Base-by-base conservation (phyloP, 2,329 filamentous ascomycete genomes). In the Aureobasidium sp. region DNA sequence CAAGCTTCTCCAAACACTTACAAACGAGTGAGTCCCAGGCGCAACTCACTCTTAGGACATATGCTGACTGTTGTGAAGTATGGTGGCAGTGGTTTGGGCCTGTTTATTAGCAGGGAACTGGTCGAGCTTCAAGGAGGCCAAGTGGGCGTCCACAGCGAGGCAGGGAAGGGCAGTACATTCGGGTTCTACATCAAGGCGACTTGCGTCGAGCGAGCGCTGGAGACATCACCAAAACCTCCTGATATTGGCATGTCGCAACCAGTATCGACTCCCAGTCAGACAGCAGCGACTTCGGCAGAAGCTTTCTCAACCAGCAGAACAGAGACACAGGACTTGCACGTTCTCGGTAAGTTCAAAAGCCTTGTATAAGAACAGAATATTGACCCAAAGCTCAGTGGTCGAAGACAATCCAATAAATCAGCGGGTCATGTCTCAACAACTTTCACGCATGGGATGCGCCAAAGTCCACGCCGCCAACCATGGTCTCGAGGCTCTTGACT, bases 81-180 rank as follows among this genome's bases (percentile, higher is more conserved):
- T 64, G 85, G 85, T 23, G 86, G 86, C 0, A 85, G 82, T 0
- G 86, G 86, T 0, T 76, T 89, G 1, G 86, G 86, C 0, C 74
- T 88, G 0, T 88, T 87, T 67, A 87, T 88, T 60, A 85, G 82
- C 43, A 78, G 84, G 17, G 78, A 83, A 29, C 76, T 89, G 15
- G 84, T 84, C 1, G 85, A 88, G 67, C 74, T 88, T 35, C 85
- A 87, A 63, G 84, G 84, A 21, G 86, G 86, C 1, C 80, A 84
- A 46, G 87, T 89, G 31, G 85, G 85, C 1, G 82, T 88, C 17
- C 74, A 75, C 1, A 85, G 83, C 0, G 69, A 77, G 49, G 13
- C 43, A 21, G 83, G 80, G 17, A 69, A 78, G 13, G 84, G 84
- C 43, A 85, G 82, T 68, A 85, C 80, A 2, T 87, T 87, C 70